Evolutionary conservation across 2,329 filamentous ascomycete species (phyloP), one percentile per base, ranked within the genome.

Genomic region (Pseudogymnoascus sp.): DNA sequence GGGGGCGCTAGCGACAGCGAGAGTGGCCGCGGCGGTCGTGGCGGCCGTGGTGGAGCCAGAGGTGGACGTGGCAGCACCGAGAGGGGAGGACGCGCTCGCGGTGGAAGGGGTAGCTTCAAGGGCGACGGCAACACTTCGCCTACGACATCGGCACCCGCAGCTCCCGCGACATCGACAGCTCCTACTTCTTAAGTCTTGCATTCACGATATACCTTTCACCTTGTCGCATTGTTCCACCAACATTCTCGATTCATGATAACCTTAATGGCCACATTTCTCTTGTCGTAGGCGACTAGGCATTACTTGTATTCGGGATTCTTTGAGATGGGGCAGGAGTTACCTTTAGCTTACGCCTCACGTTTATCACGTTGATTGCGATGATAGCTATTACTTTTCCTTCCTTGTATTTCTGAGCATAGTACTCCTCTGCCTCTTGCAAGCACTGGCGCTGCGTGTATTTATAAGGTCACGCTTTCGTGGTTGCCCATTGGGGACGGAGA

Each of bases 1-100:
- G 90, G 86, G 62, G 91, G 90, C 64, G 93, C 87, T 65, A 86
- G 88, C 72, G 90, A 92, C 67, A 88, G 90, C 65, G 82, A 85
- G 65, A 82, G 83, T 62, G 82, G 81, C 29, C 81, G 82, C 56
- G 79, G 79, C 38, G 78, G 78, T 19, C 80, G 82, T 69, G 77
- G 77, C 63, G 77, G 77, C 63, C 88, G 86, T 72, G 87, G 81
- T 63, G 78, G 79, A 63, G 77, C 83, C 63, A 80, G 83, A 65
- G 79, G 83, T 66, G 78, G 80, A 65, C 77, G 82, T 65, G 80
- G 83, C 64, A 77, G 80, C 66, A 31, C 59, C 10, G 81, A 81
- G 61, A 76, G 77, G 64, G 83, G 80, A 64, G 81, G 80, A 21
- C 81, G 85, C 56, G 78, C 84, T 56, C 84, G 84, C 31, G 77